Evolutionary conservation across 257 asterid genomes (phyloP).

Genomic region (Cynanchum wilfordii): DNA sequence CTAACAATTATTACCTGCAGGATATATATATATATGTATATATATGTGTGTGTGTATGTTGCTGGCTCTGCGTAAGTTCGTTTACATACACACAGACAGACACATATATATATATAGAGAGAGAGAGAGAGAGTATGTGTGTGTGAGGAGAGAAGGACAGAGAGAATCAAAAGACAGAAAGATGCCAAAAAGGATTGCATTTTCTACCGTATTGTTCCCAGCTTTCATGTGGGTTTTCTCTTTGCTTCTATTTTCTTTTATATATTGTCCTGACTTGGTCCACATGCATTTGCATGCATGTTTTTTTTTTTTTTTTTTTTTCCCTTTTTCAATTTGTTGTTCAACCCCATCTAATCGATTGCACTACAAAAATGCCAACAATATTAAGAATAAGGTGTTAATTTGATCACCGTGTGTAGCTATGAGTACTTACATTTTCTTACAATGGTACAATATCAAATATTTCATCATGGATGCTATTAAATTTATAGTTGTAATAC

Average conservation of each 20-base stretch:
- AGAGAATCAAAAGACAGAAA: slow-evolving; percentile 4
- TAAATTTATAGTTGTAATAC: no score
- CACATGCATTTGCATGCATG: background rate
- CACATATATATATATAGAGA: background rate
- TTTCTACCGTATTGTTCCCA: slow-evolving; percentile 6
- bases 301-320: background rate
- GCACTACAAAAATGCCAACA: background rate
- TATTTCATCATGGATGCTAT: no score
- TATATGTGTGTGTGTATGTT: no score
- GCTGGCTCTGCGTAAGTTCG: no score
- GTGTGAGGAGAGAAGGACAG: background rate
- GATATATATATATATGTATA: no score
- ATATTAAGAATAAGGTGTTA: no score
- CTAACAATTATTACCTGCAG: no score
- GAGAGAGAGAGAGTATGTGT: background rate
- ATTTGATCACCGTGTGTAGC: no score
- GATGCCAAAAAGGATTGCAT: slow-evolving; percentile 10
- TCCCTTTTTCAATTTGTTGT: no score
- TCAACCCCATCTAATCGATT: background rate
- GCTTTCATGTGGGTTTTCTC: background rate
- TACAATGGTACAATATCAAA: no score
- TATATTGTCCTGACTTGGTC: background rate
- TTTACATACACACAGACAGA: no score
- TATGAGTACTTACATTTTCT: no score
- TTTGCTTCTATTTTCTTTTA: background rate